phyloP scores from a whole-genome alignment of 75 land plant genomes.

The Sequoia sempervirens region DNA sequence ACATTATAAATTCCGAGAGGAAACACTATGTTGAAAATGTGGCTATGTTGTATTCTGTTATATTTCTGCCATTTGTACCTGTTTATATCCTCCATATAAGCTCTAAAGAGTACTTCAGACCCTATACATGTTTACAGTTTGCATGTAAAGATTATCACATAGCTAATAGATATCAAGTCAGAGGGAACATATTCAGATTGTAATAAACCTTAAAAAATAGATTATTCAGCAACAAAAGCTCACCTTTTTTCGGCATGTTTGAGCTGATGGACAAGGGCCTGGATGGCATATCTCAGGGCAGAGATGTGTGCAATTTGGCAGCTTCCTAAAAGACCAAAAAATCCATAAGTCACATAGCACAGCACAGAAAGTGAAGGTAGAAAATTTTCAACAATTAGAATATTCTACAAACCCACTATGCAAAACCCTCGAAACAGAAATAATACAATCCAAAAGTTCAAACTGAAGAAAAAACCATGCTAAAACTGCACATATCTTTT shows the following conservation, averaged over 20 bases:
- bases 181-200: background rate
- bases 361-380: background rate
- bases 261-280: constrained; percentile 73
- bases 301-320: constrained; percentile 82
- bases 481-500: background rate
- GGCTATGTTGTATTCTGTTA: background rate
- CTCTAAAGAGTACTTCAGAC: background rate
- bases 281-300: constrained; percentile 95
- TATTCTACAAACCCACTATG: background rate
- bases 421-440: background rate
- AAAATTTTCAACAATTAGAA: background rate
- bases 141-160: background rate
- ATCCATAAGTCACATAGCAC: background rate
- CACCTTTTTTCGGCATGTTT: constrained; percentile 89
- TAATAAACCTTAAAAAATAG: background rate
- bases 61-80: background rate
- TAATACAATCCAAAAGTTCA: background rate
- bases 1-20: too few species aligned
- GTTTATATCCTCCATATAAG: background rate
- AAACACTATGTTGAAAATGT: too few species aligned
- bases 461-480: background rate
- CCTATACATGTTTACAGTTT: background rate
- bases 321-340: constrained; percentile 57
- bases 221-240: constrained; percentile 2
- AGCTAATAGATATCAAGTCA: background rate